Base-by-base conservation (phyloP, 768 basidiomycete genomes). In the Russula emetica region DNA sequence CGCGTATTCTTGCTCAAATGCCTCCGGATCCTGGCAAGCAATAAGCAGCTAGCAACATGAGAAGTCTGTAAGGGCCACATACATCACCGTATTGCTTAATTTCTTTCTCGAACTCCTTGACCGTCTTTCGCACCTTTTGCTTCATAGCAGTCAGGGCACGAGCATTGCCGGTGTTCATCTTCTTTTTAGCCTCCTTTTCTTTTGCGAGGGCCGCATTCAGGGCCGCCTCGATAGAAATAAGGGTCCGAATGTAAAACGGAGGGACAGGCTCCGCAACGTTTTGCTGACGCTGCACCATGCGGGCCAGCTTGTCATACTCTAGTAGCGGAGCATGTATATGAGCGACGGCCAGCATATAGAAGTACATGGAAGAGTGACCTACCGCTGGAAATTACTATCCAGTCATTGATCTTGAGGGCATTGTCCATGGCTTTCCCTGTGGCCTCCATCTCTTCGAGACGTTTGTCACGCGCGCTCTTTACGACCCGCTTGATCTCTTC, bases 111-210 rank as follows among this genome's bases (percentile, higher is more conserved):
- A 92, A 83, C 74, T 98, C 97, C 75, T 94, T 96, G 60, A 80
- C 70, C 11, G 88, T 82, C 78, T 95, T 98, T 78, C 90, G 95
- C 60, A 98, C 82, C 75, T 95, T 97, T 77, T 98, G 96, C 77
- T 95, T 98, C 87, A 98, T 90, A n/a, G 90, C 90, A 58, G 93
- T 98, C 68, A 98, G 82, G 2, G 94, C 93, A 71, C 92, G 94
- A 45, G 94, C 91, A 70, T 95, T 95, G 66, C 83, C 88, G 2
- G 93, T 90, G 69, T 94, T 96, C 88, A 95, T 92, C 78, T 97
- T 98, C 78, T 98, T 97, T 78, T 91, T 90, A 11, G 92, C 86
- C 64, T 89, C 87, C 75, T 95, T 96, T 75, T 97, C 94, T 74
- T 91, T 91, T 11, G 86, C 79, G 49, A 91, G 76, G 7, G 92